A percentile compares a stretch with the other conserved stretches of the same genome.
These are phyloP conservation scores for Allantophomopsis lycopodina DNA, from an alignment of 2,329 filamentous ascomycete species.

Conservation along the genomic window DNA sequence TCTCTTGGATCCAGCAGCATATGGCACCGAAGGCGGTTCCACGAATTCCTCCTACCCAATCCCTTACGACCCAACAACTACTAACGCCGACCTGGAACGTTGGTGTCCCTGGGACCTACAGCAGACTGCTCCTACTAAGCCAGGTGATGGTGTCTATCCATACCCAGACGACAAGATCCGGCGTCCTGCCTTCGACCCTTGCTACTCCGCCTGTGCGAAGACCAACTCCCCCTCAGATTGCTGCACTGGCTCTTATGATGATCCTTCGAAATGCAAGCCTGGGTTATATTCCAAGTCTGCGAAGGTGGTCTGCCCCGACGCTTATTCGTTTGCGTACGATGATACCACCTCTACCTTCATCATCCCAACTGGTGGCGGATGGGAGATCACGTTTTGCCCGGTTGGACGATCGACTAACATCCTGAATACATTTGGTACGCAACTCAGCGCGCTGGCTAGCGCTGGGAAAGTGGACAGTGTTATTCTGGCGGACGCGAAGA, in stretches of 20 bases:
- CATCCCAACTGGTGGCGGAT: slow-evolving; percentile 55
- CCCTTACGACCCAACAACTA: slow-evolving; percentile 48
- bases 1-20: slow-evolving; percentile 35
- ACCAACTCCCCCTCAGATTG: slow-evolving; percentile 56
- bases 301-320: slow-evolving; percentile 70
- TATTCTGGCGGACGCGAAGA: slow-evolving; percentile 19
- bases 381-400: slow-evolving; percentile 70
- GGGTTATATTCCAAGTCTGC: slow-evolving; percentile 55
- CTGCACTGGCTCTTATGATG: slow-evolving; percentile 57
- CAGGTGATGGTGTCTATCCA: slow-evolving; percentile 63
- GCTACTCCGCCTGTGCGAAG: slow-evolving; percentile 63
- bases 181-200: slow-evolving; percentile 63
- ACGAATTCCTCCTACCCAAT: slow-evolving; percentile 54
- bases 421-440: slow-evolving; percentile 31
- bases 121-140: slow-evolving; percentile 50
- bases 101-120: slow-evolving; percentile 81
- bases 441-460: slow-evolving; percentile 32
- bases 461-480: slow-evolving; percentile 23
- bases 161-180: slow-evolving; percentile 66
- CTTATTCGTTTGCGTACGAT: slow-evolving; percentile 64
- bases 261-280: slow-evolving; percentile 48
- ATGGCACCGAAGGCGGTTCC: slow-evolving; percentile 33
- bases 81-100: slow-evolving; percentile 37
- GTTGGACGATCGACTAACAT: slow-evolving; percentile 44
- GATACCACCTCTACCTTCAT: slow-evolving; percentile 46